A percentile compares a stretch with the other conserved stretches of the same genome.
Evolutionary conservation across 169 alveolate species (phyloP).

Genomic region (Plasmodium cynomolgi): DNA sequence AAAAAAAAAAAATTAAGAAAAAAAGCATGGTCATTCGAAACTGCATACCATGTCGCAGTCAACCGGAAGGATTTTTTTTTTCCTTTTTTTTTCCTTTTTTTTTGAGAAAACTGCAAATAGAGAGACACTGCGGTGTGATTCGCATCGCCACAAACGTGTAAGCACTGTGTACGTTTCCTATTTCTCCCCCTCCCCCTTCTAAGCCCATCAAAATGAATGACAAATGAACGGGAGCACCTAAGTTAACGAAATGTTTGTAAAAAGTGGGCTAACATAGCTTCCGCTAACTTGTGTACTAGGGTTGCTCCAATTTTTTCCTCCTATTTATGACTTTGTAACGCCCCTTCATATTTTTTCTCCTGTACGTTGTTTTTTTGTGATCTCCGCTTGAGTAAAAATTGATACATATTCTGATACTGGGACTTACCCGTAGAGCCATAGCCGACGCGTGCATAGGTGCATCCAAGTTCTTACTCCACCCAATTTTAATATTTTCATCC

Average conservation of each 20-base stretch:
- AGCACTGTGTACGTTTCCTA: background rate
- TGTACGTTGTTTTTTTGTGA: background rate
- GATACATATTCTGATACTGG: background rate
- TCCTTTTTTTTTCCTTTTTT: background rate
- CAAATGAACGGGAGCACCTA: background rate
- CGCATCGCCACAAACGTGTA: background rate
- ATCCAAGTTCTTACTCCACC: background rate
- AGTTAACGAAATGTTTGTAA: background rate
- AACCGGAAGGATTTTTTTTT: background rate
- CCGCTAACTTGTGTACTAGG: background rate
- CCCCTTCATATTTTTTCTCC: background rate
- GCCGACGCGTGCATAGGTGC: background rate
- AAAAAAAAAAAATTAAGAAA: background rate
- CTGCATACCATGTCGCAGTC: background rate
- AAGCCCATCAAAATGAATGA: background rate
- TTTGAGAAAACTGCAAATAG: background rate
- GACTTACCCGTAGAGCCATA: background rate
- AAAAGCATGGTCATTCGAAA: background rate
- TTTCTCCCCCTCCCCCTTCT: background rate
- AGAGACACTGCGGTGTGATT: constrained; percentile 11
- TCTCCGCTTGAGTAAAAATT: background rate
- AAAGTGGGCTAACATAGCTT: background rate
- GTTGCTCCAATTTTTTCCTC: background rate
- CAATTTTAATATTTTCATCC: background rate
- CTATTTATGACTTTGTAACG: background rate